These are phyloP conservation scores for Phialophora expanda DNA, from an alignment of 2,329 filamentous ascomycete genomes.

Conservation along the genomic window DNA sequence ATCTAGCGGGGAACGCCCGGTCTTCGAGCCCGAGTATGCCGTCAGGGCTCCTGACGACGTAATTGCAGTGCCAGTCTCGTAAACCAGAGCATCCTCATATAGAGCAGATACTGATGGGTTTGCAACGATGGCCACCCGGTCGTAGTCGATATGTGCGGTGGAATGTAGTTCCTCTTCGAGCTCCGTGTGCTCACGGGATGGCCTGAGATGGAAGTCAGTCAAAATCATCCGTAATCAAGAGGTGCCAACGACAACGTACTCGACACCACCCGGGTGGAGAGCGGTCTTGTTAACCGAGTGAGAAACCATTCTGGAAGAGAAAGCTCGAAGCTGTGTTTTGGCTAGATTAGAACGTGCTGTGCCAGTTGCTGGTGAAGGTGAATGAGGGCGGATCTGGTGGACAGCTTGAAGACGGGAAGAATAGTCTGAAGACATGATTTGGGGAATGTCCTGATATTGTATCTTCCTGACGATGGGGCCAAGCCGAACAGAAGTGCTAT, in stretches of 20 bases:
- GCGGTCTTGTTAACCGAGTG: conserved; percentile 84
- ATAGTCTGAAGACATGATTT: conserved; percentile 35
- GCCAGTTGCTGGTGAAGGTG: conserved; percentile 36
- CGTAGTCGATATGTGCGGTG: conserved; percentile 98
- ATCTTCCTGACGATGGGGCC: conserved; percentile 32
- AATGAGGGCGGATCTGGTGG: conserved; percentile 36
- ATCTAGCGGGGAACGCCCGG: conserved; percentile 92
- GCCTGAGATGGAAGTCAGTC: conserved; percentile 52
- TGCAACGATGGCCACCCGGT: conserved; percentile 94
- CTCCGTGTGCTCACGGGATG: conserved; percentile 87
- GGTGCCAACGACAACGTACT: conserved; percentile 60
- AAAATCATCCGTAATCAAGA: conserved; percentile 22
- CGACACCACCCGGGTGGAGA: conserved; percentile 87
- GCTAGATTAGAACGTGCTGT: conserved; percentile 37
- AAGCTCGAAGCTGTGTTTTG: conserved; percentile 36
- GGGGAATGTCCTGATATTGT: conserved; percentile 32
- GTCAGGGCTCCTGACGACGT: conserved; percentile 93
- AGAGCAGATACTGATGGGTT: conserved; percentile 94
- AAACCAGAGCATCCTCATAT: conserved; percentile 97
- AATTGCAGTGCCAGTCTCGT: conserved; percentile 97
- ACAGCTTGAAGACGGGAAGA: conserved; percentile 35
- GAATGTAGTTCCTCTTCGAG: conserved; percentile 97
- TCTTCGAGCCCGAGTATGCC: conserved; percentile 98
- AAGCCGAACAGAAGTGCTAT: conserved; percentile 31
- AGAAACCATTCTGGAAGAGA: conserved; percentile 50